These are phyloP conservation scores for Pseudocercospora vitis DNA, from an alignment of 2,329 filamentous ascomycete species.

Conservation along the genomic window DNA sequence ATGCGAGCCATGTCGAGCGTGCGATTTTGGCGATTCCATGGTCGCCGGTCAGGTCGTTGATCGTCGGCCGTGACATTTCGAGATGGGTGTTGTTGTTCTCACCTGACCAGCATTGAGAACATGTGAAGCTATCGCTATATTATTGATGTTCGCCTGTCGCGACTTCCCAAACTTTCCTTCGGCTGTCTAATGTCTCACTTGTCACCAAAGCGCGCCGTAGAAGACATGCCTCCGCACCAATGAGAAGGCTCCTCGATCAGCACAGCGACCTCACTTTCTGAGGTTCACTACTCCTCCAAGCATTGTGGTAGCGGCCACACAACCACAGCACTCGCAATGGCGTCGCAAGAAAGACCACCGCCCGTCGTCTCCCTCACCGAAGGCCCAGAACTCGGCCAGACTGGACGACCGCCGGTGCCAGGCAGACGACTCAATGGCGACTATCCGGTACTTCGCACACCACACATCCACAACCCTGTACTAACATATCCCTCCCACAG, in stretches of 20 bases:
- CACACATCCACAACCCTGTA: conserved; percentile 7
- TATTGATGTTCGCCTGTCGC: neutral
- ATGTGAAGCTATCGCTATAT: neutral
- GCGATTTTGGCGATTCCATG: conserved; percentile 68
- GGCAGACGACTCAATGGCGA: conserved; percentile 79
- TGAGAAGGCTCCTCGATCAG: neutral
- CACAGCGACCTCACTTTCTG: neutral
- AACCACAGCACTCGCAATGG: conserved; percentile 18
- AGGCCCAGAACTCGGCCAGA: conserved; percentile 35
- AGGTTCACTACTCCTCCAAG: too few species aligned
- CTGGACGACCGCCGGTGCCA: conserved; percentile 46
- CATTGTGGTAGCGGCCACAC: too few species aligned
- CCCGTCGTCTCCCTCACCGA: conserved; percentile 28
- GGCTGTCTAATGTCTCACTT: neutral
- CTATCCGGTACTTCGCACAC: conserved; percentile 66
- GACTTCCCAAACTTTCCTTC: conserved; percentile 4
- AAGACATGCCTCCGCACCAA: conserved; percentile 1
- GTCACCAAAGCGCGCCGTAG: neutral
- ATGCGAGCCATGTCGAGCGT: conserved; percentile 78
- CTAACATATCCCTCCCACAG: conserved; percentile 52
- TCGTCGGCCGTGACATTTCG: conserved; percentile 56
- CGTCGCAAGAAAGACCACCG: conserved; percentile 23
- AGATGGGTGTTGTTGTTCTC: neutral
- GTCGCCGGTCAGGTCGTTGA: conserved; percentile 70
- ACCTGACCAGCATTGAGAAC: neutral